Conservation (phyloP, 305 asterid species). For the Fraxinus nigra region DNA sequence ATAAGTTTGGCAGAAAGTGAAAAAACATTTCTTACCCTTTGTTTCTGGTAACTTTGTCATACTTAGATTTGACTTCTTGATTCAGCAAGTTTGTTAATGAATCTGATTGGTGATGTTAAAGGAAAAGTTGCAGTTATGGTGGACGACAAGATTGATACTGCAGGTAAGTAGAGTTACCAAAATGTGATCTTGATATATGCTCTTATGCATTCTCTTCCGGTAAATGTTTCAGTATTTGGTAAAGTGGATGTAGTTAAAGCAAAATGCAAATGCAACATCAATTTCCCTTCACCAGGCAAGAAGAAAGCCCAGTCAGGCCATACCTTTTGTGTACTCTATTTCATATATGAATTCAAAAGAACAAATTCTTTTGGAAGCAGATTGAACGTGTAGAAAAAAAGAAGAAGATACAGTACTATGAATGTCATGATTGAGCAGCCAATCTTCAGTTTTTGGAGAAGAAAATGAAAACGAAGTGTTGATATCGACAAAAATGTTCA, state of each 20-base stretch:
- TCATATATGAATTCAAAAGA: neutral
- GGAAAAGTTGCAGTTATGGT: conserved; percentile 89
- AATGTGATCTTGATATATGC: neutral
- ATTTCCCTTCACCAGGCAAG: neutral
- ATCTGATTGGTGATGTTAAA: conserved; percentile 81
- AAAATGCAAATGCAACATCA: neutral
- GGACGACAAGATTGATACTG: conserved; percentile 93
- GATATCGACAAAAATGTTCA: neutral
- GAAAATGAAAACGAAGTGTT: neutral
- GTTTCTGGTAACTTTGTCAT: neutral
- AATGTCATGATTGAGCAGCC: neutral
- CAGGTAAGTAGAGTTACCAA: conserved; percentile 45
- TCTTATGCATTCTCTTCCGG: neutral
- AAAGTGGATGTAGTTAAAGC: neutral
- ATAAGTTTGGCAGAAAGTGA: neutral
- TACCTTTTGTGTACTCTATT: neutral
- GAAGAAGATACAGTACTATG: neutral
- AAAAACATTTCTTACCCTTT: conserved; percentile 5
- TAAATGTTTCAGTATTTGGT: neutral
- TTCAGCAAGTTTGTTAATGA: conserved; percentile 43
- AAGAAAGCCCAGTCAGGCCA: neutral
- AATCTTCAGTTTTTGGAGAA: neutral
- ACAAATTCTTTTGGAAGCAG: neutral
- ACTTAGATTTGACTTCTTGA: neutral
- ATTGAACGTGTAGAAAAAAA: neutral